These are phyloP conservation scores for Solanum clarkiae DNA, from an alignment of 257 asterid species.

Conservation along the genomic window DNA sequence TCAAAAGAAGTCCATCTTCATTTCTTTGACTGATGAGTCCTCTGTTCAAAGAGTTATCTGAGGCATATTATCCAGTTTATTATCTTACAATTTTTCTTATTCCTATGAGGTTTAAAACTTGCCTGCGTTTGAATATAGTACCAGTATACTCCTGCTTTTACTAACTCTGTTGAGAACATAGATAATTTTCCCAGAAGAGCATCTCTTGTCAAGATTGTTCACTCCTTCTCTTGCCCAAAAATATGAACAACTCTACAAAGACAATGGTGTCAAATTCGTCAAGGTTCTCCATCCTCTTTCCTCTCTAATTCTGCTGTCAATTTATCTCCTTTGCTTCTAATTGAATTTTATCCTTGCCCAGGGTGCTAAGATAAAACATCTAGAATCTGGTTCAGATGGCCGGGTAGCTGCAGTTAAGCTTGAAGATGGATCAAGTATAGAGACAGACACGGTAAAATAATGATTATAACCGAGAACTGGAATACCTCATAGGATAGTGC, in stretches of 20 bases:
- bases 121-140: background rate
- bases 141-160: background rate
- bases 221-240: slow-evolving; percentile 81
- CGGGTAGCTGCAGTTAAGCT: slow-evolving; percentile 64
- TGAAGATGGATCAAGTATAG: slow-evolving; percentile 57
- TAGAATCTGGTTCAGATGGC: slow-evolving; percentile 78
- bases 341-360: slow-evolving; percentile 15
- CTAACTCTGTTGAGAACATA: slow-evolving; percentile 9
- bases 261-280: slow-evolving; percentile 65
- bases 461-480: background rate
- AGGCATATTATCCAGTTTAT: background rate
- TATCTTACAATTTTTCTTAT: background rate
- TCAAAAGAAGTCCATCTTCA: background rate
- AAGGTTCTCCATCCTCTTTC: slow-evolving; percentile 44
- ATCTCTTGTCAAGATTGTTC: slow-evolving; percentile 70
- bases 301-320: background rate
- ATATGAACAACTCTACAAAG: slow-evolving; percentile 71
- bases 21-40: background rate
- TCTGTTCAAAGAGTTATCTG: background rate
- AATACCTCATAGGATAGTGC: background rate
- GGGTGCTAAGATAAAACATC: slow-evolving; percentile 69
- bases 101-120: background rate
- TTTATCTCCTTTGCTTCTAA: background rate
- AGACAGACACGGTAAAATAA: slow-evolving; percentile 64
- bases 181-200: slow-evolving; percentile 83